Conservation (phyloP, 257 asterid genomes). For the Primulina tabacum region DNA sequence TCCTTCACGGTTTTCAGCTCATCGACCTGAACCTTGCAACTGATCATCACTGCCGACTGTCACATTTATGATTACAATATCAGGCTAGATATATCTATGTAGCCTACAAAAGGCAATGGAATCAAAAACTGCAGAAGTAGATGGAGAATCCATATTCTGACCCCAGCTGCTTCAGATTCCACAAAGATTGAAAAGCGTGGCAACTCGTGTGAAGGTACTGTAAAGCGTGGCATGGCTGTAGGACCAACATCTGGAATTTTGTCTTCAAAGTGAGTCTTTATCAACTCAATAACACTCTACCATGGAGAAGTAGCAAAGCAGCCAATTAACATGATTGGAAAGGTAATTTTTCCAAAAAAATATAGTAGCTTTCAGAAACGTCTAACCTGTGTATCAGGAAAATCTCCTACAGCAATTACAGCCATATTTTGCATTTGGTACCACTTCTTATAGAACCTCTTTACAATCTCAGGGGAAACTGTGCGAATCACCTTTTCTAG, state of each 20-base stretch:
- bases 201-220: slow-evolving; percentile 77
- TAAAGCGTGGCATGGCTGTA: slow-evolving; percentile 60
- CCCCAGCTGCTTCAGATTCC: slow-evolving; percentile 98
- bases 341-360: neutral
- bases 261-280: slow-evolving; percentile 70
- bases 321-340: slow-evolving; percentile 22
- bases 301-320: slow-evolving; percentile 30
- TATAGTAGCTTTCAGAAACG: neutral
- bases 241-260: slow-evolving; percentile 58
- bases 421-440: slow-evolving; percentile 88
- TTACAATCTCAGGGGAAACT: slow-evolving; percentile 73
- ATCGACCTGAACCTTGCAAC: slow-evolving; percentile 76
- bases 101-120: slow-evolving; percentile 17
- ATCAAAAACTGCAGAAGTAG: slow-evolving; percentile 18
- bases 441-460: slow-evolving; percentile 79
- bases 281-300: slow-evolving; percentile 80
- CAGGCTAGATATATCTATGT: slow-evolving; percentile 12
- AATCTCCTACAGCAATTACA: slow-evolving; percentile 91
- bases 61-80: slow-evolving; percentile 25
- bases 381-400: slow-evolving; percentile 79
- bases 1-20: slow-evolving; percentile 83
- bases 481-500: slow-evolving; percentile 80
- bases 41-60: slow-evolving; percentile 97
- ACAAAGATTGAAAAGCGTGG: slow-evolving; percentile 85
- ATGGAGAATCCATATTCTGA: slow-evolving; percentile 32